Conservation (phyloP, 1,139 yeast species). For the Chernovozyma sophiae-reginae region DNA sequence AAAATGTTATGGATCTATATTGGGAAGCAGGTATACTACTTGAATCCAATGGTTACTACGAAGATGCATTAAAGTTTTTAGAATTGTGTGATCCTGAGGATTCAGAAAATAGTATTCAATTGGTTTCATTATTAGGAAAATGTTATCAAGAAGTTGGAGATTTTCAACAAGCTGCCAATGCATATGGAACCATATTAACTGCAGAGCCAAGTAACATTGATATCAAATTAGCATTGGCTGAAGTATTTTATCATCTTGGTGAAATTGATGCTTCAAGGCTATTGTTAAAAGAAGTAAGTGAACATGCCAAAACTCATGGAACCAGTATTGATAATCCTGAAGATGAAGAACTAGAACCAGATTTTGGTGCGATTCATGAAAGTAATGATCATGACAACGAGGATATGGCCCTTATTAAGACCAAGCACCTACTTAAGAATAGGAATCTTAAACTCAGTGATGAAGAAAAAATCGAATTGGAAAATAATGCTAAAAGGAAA, state of each 20-base stretch:
- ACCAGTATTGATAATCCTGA: constrained; percentile 1
- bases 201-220: constrained; percentile 66
- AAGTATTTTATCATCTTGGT: constrained; percentile 70
- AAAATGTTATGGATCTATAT: constrained; percentile 67
- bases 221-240: constrained; percentile 74
- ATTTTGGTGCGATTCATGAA: neutral
- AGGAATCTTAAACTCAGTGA: constrained; percentile 40
- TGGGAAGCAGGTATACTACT: constrained; percentile 73
- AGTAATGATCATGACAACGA: constrained; percentile 5
- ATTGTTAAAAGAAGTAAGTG: constrained; percentile 51
- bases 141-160: constrained; percentile 75
- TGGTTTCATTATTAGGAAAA: constrained; percentile 64
- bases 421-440: constrained; percentile 15
- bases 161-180: constrained; percentile 62
- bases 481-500: constrained; percentile 53
- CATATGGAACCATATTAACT: constrained; percentile 55
- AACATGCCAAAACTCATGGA: constrained; percentile 15
- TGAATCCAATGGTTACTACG: constrained; percentile 62
- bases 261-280: constrained; percentile 58
- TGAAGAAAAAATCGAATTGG: constrained; percentile 54
- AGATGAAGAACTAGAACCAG: constrained; percentile 3
- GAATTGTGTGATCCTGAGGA: constrained; percentile 42
- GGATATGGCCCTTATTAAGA: constrained; percentile 22
- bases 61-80: constrained; percentile 69
- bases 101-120: constrained; percentile 36